Evolutionary conservation across 176 grass and related monocot species (phyloP).

Genomic region (Oryza longistaminata): DNA sequence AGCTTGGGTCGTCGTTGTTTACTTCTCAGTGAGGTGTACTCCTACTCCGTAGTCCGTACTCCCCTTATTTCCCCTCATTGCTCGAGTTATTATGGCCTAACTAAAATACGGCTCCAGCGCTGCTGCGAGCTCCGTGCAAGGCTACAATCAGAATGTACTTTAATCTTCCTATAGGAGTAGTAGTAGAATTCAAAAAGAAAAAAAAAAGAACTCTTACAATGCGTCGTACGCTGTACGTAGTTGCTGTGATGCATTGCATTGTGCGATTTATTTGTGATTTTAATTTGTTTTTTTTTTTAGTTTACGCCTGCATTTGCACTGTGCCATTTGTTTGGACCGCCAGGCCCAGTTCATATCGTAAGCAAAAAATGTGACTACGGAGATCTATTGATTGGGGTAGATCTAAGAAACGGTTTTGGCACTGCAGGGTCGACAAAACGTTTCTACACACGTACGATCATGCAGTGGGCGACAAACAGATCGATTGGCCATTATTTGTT

Average conservation of each 20-base stretch:
- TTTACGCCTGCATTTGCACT: too few relatives aligned
- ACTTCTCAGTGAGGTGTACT: neutral
- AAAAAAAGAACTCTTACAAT: too few relatives aligned
- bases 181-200: too few relatives aligned
- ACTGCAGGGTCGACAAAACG: neutral
- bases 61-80: neutral
- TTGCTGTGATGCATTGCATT: too few relatives aligned
- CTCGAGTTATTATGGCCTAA: neutral
- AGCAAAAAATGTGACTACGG: neutral
- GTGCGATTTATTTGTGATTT: too few relatives aligned
- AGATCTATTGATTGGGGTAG: neutral
- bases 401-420: neutral
- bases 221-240: too few relatives aligned
- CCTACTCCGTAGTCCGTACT: neutral
- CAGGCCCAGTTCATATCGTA: neutral
- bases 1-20: neutral
- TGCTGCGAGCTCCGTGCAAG: too few relatives aligned
- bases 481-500: neutral
- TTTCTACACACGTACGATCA: slow-evolving; percentile 21
- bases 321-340: too few relatives aligned
- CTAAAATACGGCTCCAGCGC: neutral
- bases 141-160: too few relatives aligned
- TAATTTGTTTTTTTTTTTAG: too few relatives aligned
- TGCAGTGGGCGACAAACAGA: neutral
- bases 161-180: too few relatives aligned